phyloP scores from a whole-genome alignment of 106 monocot species.

The Xerophyta viscosa region DNA sequence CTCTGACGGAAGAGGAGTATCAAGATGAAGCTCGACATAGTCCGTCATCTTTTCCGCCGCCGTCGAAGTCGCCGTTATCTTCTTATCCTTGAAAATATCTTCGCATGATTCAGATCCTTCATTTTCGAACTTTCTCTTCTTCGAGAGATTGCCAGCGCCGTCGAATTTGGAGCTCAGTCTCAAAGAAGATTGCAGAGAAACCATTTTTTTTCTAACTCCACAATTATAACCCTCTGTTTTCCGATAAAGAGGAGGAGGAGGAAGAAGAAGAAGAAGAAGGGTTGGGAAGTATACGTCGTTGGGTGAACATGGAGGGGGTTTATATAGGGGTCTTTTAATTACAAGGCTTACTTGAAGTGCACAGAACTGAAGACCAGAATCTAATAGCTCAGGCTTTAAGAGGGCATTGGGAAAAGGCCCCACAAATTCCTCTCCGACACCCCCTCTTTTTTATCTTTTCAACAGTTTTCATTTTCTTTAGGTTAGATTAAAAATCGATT shows the following conservation, averaged over 20 bases:
- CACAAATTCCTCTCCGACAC: too few relatives aligned
- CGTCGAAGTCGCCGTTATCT: conserved; percentile 3
- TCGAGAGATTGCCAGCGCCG: conserved; percentile 9
- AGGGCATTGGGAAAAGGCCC: conserved; percentile 12
- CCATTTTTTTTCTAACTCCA: conserved; percentile 15
- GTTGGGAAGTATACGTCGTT: too few relatives aligned
- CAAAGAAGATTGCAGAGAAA: conserved; percentile 36
- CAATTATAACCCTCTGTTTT: neutral
- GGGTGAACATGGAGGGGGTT: neutral
- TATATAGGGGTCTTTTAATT: conserved; percentile 16
- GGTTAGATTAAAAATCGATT: too few relatives aligned
- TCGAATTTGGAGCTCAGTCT: neutral
- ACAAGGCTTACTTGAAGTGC: conserved; percentile 19
- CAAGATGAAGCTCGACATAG: conserved; percentile 50
- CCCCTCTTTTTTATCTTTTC: too few relatives aligned
- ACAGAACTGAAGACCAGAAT: conserved; percentile 29
- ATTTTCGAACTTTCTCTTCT: conserved; percentile 41
- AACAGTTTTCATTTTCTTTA: too few relatives aligned
- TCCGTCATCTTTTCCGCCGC: neutral
- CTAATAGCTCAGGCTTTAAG: conserved; percentile 22
- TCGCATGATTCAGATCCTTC: neutral
- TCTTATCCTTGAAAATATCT: conserved; percentile 3
- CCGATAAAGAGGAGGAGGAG: neutral
- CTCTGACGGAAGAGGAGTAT: conserved; percentile 51
- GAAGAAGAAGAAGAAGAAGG: neutral